These are phyloP conservation scores for Chlamydomonas incerta DNA, from an alignment of 139 green algal species.

Conservation along the genomic window DNA sequence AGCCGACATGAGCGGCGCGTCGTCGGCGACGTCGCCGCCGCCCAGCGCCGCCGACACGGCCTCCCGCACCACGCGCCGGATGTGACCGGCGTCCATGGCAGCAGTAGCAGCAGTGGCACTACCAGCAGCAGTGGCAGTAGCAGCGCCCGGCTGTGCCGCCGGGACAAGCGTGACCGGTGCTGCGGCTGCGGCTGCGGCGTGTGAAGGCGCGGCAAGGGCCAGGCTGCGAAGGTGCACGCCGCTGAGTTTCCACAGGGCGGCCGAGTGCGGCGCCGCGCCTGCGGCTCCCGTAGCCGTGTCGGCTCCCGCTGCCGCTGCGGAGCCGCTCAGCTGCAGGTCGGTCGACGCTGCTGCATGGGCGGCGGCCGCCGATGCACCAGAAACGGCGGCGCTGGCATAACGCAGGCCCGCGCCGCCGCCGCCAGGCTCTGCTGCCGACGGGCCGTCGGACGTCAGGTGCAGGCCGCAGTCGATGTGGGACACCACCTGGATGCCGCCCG, in stretches of 20 bases:
- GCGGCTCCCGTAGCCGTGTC: not conserved
- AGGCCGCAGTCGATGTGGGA: not conserved
- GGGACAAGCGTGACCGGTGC: no score
- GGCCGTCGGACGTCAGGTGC: not conserved
- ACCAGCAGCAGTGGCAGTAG: not conserved
- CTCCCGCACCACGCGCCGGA: slow-evolving; percentile 47
- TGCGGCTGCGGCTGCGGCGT: no score
- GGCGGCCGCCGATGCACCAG: not conserved
- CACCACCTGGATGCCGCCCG: not conserved
- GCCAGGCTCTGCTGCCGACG: not conserved
- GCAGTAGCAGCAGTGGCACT: no score
- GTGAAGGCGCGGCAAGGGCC: no score
- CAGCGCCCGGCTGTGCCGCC: no score
- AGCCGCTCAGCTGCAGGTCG: not conserved
- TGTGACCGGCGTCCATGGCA: slow-evolving; percentile 31
- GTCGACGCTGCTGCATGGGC: no score
- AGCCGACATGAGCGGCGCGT: slow-evolving; percentile 68
- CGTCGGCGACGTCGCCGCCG: slow-evolving; percentile 14
- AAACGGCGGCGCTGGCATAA: not conserved
- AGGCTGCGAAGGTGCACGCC: not conserved
- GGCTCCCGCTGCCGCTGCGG: not conserved
- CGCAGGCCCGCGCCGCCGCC: no score
- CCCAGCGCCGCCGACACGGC: slow-evolving; percentile 9
- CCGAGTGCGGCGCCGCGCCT: not conserved
- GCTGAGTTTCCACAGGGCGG: not conserved